Base-by-base conservation (phyloP, 2,329 filamentous ascomycete genomes). In the Raffaelea deltoideospora region DNA sequence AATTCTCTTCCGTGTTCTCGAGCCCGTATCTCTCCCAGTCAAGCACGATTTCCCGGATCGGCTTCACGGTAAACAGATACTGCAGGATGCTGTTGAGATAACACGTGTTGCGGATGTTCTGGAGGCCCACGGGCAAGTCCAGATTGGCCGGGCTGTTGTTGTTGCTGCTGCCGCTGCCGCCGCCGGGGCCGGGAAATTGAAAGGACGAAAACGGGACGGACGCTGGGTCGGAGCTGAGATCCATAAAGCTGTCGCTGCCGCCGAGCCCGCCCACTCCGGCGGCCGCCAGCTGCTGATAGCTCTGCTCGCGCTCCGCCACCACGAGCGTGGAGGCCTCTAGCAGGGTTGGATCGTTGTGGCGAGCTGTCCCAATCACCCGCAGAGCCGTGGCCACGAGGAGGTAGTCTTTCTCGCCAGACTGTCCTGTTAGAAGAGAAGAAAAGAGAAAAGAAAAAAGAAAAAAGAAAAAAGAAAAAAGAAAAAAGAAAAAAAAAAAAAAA, bases 11-110 rank as follows among this genome's bases (percentile, higher is more conserved):
- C 9, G 69, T 70, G 5, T 82, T 56, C 3, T 79, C 71, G 50
- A 90, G 72, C 45, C 78, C 72, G 48, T 79, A 72, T 5, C 74
- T 57, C 20, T 88, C 75, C 45, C 83, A 84, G 34, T 84, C 65
- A 40, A 92, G 64, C 3, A 95, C 76, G 45, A 95, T 71, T 5
- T 90, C 70, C 34, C 88, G 74, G 22, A 96, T 65, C 3, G 83
- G 76, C 42, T 76, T 79, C 38, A 96, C 73, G 0, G 87, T 92
- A 53, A 93, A 95, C 46, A 95, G 80, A 52, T 93, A 96, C 49
- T 98, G 90, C 10, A 98, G 65, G 34, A 98, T 70, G 57, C 88
- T 96, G 62, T 98, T 98, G 37, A 98, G 67, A 50, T 98, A 98
- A 55, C 90, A 98, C 0, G 92, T 98, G 50, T 98, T 98, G 41